A percentile compares a stretch with the other conserved stretches of the same genome.
phyloP scores from a whole-genome alignment of 2,329 filamentous ascomycete species.

The Neophaeococcomyces aloes region DNA sequence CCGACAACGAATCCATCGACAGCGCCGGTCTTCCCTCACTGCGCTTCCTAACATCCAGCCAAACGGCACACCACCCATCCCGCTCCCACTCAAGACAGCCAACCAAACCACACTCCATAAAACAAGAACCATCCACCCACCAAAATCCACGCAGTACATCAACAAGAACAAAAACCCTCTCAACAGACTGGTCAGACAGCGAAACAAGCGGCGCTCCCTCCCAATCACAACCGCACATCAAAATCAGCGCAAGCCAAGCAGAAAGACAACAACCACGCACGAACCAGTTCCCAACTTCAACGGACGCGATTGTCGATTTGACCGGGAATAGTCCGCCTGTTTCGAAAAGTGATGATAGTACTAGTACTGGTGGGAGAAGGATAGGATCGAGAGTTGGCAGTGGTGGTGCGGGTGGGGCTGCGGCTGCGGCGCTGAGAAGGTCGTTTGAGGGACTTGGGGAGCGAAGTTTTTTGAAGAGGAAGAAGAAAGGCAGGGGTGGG shows the following conservation, averaged over 20 bases:
- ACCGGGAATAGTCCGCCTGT: slow-evolving; percentile 28
- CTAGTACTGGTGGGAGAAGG: too few species aligned
- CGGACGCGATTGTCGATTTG: slow-evolving; percentile 29
- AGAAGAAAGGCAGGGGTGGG: slow-evolving; percentile 11
- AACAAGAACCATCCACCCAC: neutral
- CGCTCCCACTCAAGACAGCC: neutral
- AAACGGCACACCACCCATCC: neutral
- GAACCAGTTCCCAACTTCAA: slow-evolving; percentile 17
- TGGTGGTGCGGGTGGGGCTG: neutral
- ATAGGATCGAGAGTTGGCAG: neutral
- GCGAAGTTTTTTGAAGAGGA: slow-evolving; percentile 15
- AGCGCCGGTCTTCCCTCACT: slow-evolving; percentile 19
- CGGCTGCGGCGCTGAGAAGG: neutral
- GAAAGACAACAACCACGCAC: slow-evolving; percentile 3
- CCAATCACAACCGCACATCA: slow-evolving; percentile 7
- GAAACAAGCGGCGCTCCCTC: too few species aligned
- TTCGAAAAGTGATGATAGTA: slow-evolving; percentile 10
- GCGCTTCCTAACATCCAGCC: slow-evolving; percentile 14
- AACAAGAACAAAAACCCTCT: neutral
- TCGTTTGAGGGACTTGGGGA: slow-evolving; percentile 16
- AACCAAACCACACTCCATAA: neutral
- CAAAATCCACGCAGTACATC: neutral
- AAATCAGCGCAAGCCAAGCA: slow-evolving; percentile 14
- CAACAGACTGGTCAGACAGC: neutral
- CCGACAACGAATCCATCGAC: slow-evolving; percentile 11